phyloP scores from a whole-genome alignment of 345 rosid species.

The Hibiscus syriacus region DNA sequence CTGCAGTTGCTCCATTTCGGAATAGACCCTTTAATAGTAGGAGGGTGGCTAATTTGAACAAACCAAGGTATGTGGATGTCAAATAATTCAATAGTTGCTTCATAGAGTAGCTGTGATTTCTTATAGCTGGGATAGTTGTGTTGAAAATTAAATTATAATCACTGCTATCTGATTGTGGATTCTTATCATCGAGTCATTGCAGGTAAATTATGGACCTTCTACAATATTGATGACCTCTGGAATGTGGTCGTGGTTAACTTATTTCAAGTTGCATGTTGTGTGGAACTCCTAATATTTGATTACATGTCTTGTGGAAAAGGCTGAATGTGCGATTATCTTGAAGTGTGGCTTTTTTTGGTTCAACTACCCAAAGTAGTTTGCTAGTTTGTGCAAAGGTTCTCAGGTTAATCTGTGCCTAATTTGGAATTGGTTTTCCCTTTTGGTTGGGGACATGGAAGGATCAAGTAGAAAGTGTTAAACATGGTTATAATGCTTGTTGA shows the following conservation, averaged over 20 bases:
- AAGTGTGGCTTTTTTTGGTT: constrained; percentile 6
- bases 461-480: neutral
- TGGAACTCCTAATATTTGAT: constrained; percentile 14
- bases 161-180: neutral
- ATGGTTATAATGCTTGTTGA: constrained; percentile 8
- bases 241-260: constrained; percentile 26
- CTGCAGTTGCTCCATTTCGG: constrained; percentile 38
- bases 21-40: constrained; percentile 44
- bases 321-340: constrained; percentile 11
- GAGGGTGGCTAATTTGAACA: constrained; percentile 31
- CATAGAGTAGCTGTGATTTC: neutral
- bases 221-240: constrained; percentile 23
- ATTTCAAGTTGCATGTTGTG: constrained; percentile 17
- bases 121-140: neutral
- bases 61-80: constrained; percentile 46
- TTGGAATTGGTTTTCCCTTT: constrained; percentile 4
- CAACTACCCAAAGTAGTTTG: constrained; percentile 15
- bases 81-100: neutral
- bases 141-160: neutral
- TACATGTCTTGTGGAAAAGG: constrained; percentile 16
- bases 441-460: constrained; percentile 10
- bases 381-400: constrained; percentile 12
- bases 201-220: constrained; percentile 42
- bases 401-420: constrained; percentile 3
- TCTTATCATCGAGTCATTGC: constrained; percentile 12